Evolutionary conservation across 2,329 filamentous ascomycete species (phyloP), one percentile per base, ranked within the genome.

Genomic region (Fusarium falciforme): DNA sequence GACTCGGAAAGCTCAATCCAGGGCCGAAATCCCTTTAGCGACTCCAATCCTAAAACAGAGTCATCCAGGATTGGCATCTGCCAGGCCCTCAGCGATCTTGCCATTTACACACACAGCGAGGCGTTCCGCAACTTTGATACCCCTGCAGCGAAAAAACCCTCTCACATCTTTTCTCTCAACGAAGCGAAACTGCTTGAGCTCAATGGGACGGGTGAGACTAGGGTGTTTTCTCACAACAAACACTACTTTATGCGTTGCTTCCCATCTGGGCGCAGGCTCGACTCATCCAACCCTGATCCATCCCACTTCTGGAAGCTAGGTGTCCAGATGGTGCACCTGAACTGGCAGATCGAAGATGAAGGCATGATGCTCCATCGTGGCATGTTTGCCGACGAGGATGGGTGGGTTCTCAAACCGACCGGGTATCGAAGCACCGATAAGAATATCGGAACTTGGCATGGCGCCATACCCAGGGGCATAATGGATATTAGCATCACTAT

Each of bases 321-420:
- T 20, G 95, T 98, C 7, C 96, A 99, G 81, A 98, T 99, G 94
- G 95, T 94, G 6, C 95, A 95, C 7, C 88, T 98, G 80, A 98
- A 98, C 81, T 98, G 96, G 95, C 96, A 98, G 82, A 96, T 92
- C 1, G 93, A 95, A 76, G 96, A 98, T 79, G 89, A 96, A 60
- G 94, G 94, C 35, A 97, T 98, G 90, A 96, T 98, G 85, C 89
- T 99, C 79, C 98, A 98, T 79, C 93, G 97, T 77, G 96, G 93
- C 79, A 98, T 98, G 96, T 99, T 98, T 80, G 93, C 94, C 42
- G 93, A 91, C 5, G 93, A 93, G 49, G 85, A 89, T 36, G 95
- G 95, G 31, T 98, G 94, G 92, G 90, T 95, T 3, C 87, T 96
- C 64, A 98, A 98, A 82, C 95, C 95, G 0, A 80, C 87, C 14